Evolutionary conservation across 2,329 filamentous ascomycete species (phyloP).

Genomic region (Colletotrichum spinosum): DNA sequence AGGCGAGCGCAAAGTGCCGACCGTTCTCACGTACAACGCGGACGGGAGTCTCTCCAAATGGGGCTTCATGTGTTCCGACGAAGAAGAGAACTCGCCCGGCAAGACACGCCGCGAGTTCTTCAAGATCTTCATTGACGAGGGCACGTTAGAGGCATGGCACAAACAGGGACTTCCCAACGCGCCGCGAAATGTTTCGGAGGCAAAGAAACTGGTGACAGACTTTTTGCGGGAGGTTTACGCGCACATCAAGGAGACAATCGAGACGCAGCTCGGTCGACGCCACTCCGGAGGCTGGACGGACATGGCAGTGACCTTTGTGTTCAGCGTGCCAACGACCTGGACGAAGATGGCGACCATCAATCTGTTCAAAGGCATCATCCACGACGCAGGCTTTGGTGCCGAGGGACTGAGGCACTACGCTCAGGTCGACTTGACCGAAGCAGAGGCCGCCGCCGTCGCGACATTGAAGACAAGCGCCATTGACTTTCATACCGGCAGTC

Average conservation of each 20-base stretch:
- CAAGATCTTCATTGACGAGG: conserved; percentile 65
- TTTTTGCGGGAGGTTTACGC: conserved; percentile 61
- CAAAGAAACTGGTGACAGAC: conserved; percentile 60
- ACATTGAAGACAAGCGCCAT: conserved; percentile 57
- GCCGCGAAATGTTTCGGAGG: conserved; percentile 54
- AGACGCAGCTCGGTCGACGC: conserved; percentile 51
- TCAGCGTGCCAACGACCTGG: conserved; percentile 70
- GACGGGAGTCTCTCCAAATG: conserved; percentile 58
- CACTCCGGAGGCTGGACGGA: conserved; percentile 54
- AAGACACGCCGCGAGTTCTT: conserved; percentile 62
- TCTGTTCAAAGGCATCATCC: conserved; percentile 60
- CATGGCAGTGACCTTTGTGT: conserved; percentile 63
- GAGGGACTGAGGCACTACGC: conserved; percentile 53
- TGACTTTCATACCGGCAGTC: conserved; percentile 49
- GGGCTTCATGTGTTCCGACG: conserved; percentile 64
- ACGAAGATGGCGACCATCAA: conserved; percentile 61
- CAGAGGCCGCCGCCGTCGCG: conserved; percentile 60
- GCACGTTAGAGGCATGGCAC: conserved; percentile 56
- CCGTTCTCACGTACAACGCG: conserved; percentile 59
- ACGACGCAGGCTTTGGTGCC: conserved; percentile 60
- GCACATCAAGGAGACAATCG: conserved; percentile 59
- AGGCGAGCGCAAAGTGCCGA: conserved; percentile 67
- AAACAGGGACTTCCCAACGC: conserved; percentile 56
- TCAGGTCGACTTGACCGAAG: conserved; percentile 59
- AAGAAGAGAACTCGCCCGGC: conserved; percentile 51